phyloP scores from a whole-genome alignment of 1,139 yeast species.

The Scheffersomyces stambukii region DNA sequence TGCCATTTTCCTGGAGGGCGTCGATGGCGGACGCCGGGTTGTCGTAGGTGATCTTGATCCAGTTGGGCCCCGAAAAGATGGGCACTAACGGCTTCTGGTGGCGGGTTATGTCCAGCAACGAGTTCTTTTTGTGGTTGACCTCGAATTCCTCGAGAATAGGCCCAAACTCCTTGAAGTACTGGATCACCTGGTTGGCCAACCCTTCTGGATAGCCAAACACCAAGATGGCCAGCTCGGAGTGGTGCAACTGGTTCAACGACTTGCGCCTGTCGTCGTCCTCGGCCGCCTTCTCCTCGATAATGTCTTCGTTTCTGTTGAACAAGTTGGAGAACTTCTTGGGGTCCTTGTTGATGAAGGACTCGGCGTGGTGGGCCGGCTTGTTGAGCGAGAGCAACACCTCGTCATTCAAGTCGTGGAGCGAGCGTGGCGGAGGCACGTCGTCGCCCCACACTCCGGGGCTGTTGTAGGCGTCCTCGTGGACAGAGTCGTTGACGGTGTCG shows the following conservation, averaged over 20 bases:
- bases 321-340: constrained; percentile 45
- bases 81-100: constrained; percentile 49
- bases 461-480: constrained; percentile 5
- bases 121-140: too few relatives aligned
- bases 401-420: constrained; percentile 55
- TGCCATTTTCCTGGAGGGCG: constrained; percentile 81
- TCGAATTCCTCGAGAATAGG: constrained; percentile 73
- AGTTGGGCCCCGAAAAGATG: constrained; percentile 76
- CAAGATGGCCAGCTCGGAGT: constrained; percentile 61
- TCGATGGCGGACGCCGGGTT: constrained; percentile 73
- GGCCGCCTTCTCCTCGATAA: constrained; percentile 4
- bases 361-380: constrained; percentile 29
- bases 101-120: too few relatives aligned
- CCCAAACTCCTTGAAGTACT: constrained; percentile 80
- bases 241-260: constrained; percentile 19
- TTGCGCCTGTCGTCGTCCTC: constrained; percentile 6
- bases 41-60: constrained; percentile 85
- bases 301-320: constrained; percentile 29
- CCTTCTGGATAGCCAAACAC: constrained; percentile 89
- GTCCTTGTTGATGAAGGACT: constrained; percentile 40
- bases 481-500: constrained; percentile 28
- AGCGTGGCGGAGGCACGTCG: constrained; percentile 58
- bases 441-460: constrained; percentile 23
- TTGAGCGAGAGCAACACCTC: constrained; percentile 32
- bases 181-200: constrained; percentile 61